phyloP scores from a whole-genome alignment of 2,329 filamentous ascomycete genomes.

The Ophiostoma sp. region DNA sequence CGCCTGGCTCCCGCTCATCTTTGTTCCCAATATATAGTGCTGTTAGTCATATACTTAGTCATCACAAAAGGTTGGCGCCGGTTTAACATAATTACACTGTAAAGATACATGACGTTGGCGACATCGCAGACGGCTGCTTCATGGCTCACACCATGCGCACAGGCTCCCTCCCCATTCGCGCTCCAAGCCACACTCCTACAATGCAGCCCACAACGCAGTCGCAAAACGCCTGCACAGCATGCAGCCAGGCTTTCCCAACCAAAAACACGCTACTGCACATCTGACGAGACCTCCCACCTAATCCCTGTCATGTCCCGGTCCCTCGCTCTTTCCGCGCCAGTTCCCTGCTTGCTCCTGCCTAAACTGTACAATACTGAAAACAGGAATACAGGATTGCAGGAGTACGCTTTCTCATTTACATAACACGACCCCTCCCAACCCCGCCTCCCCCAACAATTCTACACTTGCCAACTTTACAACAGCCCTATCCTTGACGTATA shows the following conservation, averaged over 20 bases:
- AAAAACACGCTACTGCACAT: constrained; percentile 13
- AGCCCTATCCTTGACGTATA: background rate
- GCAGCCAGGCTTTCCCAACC: background rate
- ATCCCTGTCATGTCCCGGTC: constrained; percentile 2
- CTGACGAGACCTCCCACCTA: background rate
- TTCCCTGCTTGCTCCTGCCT: constrained; percentile 10
- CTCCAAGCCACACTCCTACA: background rate
- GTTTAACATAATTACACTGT: background rate
- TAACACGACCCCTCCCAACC: constrained; percentile 21
- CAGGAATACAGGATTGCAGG: background rate
- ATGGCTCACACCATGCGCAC: constrained; percentile 9
- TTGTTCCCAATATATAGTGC: background rate
- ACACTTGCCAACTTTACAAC: constrained; percentile 1
- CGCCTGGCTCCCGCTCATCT: constrained; percentile 8
- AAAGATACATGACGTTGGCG: background rate
- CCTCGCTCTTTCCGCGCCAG: background rate
- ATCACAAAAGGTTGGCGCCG: background rate
- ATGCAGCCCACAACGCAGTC: background rate
- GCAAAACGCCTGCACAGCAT: constrained; percentile 5
- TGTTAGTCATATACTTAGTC: background rate
- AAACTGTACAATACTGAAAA: background rate
- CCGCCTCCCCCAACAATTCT: constrained; percentile 11
- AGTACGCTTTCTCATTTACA: background rate
- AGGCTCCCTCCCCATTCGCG: background rate
- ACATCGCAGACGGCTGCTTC: background rate